Evolutionary conservation across 225 moss, liverwort and hornwort genomes (phyloP).

Genomic region (Takakia lepidozioides): DNA sequence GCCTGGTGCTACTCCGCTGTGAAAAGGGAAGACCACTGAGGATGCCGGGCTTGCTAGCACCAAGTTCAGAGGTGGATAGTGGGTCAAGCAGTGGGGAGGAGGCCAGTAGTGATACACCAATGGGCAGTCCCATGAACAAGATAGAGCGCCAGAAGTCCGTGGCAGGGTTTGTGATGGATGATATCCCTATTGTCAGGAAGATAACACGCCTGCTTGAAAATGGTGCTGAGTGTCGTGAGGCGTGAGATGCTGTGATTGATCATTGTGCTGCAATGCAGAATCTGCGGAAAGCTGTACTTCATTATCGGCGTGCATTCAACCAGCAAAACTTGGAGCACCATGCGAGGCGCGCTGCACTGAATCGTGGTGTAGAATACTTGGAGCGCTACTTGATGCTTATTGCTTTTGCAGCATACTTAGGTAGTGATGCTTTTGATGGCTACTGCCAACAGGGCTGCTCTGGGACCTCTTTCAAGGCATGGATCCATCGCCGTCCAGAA

Average conservation of each 20-base stretch:
- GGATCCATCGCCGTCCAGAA: constrained; percentile 98
- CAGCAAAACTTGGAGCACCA: constrained; percentile 97
- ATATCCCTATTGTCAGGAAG: constrained; percentile 98
- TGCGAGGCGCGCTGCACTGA: constrained; percentile 85
- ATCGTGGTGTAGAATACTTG: constrained; percentile 96
- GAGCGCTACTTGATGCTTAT: constrained; percentile 99
- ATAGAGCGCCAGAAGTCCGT: constrained; percentile 51
- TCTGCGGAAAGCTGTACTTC: constrained; percentile 94
- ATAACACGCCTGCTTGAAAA: constrained; percentile 87
- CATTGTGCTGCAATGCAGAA: constrained; percentile 99
- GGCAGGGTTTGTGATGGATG: constrained; percentile 97
- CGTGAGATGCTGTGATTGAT: constrained; percentile 92
- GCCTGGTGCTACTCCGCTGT: constrained; percentile 82
- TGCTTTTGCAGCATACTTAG: constrained; percentile 91
- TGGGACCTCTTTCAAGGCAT: constrained; percentile 77
- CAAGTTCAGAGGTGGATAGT: constrained; percentile 49
- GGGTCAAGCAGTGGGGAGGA: constrained; percentile 92
- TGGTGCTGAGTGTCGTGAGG: constrained; percentile 87
- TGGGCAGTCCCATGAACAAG: constrained; percentile 62
- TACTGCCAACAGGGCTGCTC: constrained; percentile 63
- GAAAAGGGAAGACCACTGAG: constrained; percentile 70
- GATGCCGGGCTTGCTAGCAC: constrained; percentile 39
- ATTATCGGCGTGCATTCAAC: constrained; percentile 88
- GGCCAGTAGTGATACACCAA: constrained; percentile 56
- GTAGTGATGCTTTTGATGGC: constrained; percentile 85